These are phyloP conservation scores for Cymbopogon citratus DNA, from an alignment of 176 grass and related monocot species.

Conservation along the genomic window DNA sequence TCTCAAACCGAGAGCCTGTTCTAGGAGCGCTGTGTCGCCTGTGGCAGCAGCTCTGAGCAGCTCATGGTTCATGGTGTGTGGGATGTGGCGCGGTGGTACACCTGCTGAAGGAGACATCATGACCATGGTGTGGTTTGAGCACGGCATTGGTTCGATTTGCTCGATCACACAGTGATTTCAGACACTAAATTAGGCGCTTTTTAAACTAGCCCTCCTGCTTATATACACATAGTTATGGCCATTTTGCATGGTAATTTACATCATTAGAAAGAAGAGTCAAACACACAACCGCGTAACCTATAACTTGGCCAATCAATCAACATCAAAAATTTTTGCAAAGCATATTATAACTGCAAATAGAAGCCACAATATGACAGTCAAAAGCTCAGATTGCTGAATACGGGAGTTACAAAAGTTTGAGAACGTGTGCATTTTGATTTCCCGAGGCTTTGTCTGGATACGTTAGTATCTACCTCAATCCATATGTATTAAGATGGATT, in stretches of 20 bases:
- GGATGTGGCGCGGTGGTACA: slow-evolving; percentile 6
- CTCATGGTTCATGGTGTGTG: slow-evolving; percentile 26
- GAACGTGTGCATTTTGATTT: not conserved
- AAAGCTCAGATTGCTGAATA: not conserved
- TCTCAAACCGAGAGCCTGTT: not conserved
- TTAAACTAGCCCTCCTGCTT: not conserved
- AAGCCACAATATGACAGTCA: not conserved
- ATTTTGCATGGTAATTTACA: not conserved
- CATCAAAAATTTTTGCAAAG: not conserved
- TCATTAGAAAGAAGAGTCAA: not conserved
- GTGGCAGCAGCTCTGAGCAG: slow-evolving; percentile 10
- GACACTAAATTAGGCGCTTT: not conserved
- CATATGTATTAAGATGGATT: too few species aligned
- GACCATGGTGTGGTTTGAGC: slow-evolving; percentile 19
- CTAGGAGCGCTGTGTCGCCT: slow-evolving; percentile 12
- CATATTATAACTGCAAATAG: not conserved
- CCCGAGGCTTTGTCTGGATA: not conserved
- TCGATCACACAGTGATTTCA: not conserved
- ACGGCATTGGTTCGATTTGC: not conserved
- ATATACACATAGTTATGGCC: not conserved
- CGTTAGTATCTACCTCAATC: too few species aligned
- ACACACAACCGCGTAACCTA: slow-evolving; percentile 13
- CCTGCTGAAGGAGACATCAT: slow-evolving; percentile 13
- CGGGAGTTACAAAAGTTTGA: not conserved
- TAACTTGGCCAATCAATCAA: not conserved